Percentiles rank a stretch among this genome's conserved stretches.
Evolutionary conservation across 2,329 filamentous ascomycete species (phyloP).

Genomic region (Nemania abortiva): DNA sequence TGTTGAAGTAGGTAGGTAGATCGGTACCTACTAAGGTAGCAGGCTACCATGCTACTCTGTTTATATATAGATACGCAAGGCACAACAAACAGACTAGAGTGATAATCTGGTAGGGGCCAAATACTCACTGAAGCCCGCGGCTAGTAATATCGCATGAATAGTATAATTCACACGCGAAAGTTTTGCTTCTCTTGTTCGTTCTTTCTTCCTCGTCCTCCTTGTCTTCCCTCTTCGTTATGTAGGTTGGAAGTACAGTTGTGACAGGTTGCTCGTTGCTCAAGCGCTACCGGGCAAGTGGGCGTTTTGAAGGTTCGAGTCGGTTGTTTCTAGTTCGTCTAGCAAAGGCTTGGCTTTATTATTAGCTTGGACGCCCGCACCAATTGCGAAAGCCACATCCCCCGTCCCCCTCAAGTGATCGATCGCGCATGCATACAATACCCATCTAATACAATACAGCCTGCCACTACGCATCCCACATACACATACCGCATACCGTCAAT

Average conservation of each 20-base stretch:
- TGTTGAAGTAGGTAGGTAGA: not conserved
- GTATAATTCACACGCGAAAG: no score
- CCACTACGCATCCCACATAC: not conserved
- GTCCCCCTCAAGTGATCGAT: constrained; percentile 44
- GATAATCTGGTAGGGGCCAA: not conserved
- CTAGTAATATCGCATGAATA: no score
- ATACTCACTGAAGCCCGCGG: no score
- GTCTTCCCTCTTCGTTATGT: no score
- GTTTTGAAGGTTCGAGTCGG: constrained; percentile 22
- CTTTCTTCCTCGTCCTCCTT: no score
- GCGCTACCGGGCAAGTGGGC: not conserved
- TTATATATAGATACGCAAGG: not conserved
- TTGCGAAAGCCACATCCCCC: constrained; percentile 46
- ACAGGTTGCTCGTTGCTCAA: constrained; percentile 7
- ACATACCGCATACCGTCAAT: no score
- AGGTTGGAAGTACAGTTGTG: no score
- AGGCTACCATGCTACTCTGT: not conserved
- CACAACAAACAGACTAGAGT: not conserved
- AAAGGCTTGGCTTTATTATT: constrained; percentile 37
- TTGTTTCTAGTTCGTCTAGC: constrained; percentile 29
- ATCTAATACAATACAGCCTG: constrained; percentile 1
- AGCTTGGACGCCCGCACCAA: constrained; percentile 47
- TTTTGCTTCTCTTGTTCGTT: not conserved
- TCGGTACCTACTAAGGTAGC: not conserved
- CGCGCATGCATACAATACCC: constrained; percentile 40